Percentiles rank a stretch among this genome's conserved stretches.
phyloP scores from a whole-genome alignment of 2,329 filamentous ascomycete genomes.

The Emmonsiellopsis sp. region DNA sequence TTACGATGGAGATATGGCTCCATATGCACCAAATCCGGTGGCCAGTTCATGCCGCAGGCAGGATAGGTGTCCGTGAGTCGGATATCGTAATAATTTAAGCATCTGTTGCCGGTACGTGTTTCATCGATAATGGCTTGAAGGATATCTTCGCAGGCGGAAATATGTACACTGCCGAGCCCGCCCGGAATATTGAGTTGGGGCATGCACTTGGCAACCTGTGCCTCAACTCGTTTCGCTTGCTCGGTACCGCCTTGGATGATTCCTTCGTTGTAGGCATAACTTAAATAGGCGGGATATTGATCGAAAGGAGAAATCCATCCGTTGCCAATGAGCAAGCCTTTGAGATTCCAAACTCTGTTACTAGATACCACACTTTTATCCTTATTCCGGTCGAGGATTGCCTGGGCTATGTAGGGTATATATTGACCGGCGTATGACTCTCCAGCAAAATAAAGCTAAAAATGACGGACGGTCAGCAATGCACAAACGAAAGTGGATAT shows the following conservation, averaged over 20 bases:
- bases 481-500: not conserved
- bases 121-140: conserved; percentile 66
- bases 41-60: conserved; percentile 96
- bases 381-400: conserved; percentile 81
- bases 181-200: conserved; percentile 51
- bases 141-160: conserved; percentile 64
- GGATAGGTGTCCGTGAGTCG: conserved; percentile 71
- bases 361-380: conserved; percentile 29
- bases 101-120: conserved; percentile 47
- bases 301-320: conserved; percentile 90
- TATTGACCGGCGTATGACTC: conserved; percentile 96
- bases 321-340: conserved; percentile 87
- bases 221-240: conserved; percentile 56
- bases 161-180: conserved; percentile 56
- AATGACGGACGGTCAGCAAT: not conserved
- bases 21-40: conserved; percentile 68
- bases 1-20: conserved; percentile 73
- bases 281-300: conserved; percentile 81
- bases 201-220: conserved; percentile 60
- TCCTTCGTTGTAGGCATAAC: conserved; percentile 68
- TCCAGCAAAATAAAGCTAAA: conserved; percentile 81
- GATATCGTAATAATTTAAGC: conserved; percentile 96
- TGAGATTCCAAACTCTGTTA: conserved; percentile 62
- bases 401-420: conserved; percentile 92
- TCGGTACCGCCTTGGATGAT: conserved; percentile 61